Conservation (phyloP, 495 filamentous ascomycete genomes). For the Massariosphaeria phaeospora region DNA sequence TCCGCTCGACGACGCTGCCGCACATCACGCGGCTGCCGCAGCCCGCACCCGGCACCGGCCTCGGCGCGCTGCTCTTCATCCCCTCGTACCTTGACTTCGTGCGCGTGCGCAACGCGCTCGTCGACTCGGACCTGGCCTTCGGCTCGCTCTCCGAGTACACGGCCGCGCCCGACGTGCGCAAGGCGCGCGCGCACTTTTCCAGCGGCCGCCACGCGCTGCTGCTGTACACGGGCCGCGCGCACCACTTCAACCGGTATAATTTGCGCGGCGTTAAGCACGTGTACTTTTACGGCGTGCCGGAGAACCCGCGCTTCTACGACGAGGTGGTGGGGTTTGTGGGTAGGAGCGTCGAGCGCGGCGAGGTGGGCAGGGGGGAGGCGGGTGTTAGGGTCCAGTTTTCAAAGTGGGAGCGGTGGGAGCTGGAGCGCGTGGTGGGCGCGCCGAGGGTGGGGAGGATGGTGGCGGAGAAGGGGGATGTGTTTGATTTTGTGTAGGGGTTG, state of each 20-base stretch:
- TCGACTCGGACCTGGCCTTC: constrained; percentile 67
- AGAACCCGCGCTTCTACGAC: constrained; percentile 82
- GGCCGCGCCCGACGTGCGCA: constrained; percentile 64
- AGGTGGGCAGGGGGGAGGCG: constrained; percentile 33
- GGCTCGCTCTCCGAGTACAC: constrained; percentile 87
- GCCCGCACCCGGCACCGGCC: constrained; percentile 38
- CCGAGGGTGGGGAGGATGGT: constrained; percentile 63
- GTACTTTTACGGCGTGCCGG: constrained; percentile 80
- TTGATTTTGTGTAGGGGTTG: constrained; percentile 59
- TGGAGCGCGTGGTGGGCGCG: constrained; percentile 84
- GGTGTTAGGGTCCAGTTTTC: constrained; percentile 73
- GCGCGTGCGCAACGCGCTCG: constrained; percentile 73
- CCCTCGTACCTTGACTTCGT: constrained; percentile 92
- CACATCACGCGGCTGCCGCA: constrained; percentile 56
- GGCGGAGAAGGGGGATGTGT: constrained; percentile 79
- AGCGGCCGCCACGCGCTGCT: constrained; percentile 74
- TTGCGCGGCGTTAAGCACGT: constrained; percentile 74
- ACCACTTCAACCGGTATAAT: constrained; percentile 84
- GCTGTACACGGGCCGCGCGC: constrained; percentile 86
- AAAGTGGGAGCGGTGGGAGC: constrained; percentile 77
- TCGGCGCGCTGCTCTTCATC: constrained; percentile 76
- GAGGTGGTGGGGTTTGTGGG: constrained; percentile 72
- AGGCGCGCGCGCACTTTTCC: constrained; percentile 82
- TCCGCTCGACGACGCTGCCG: constrained; percentile 73
- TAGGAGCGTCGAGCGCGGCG: constrained; percentile 51